Evolutionary conservation across 495 filamentous ascomycete genomes (phyloP).

Genomic region (Chaetomium fimeti): DNA sequence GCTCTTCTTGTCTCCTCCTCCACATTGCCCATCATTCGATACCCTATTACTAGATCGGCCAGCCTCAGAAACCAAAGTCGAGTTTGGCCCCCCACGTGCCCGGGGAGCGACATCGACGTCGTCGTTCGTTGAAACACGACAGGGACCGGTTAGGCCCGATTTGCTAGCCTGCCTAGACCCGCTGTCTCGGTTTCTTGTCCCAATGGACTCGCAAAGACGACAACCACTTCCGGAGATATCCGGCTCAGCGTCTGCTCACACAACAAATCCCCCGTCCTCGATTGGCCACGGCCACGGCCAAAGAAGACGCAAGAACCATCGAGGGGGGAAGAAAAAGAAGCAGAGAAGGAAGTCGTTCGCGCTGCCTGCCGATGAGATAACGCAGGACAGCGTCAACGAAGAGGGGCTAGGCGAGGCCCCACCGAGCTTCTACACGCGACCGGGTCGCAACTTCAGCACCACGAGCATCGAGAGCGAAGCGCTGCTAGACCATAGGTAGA

Average conservation of each 20-base stretch:
- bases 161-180: conserved; percentile 11
- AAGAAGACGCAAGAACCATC: conserved; percentile 43
- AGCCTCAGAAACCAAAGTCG: not conserved
- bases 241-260: not conserved
- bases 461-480: conserved; percentile 81
- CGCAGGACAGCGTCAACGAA: conserved; percentile 38
- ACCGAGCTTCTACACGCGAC: conserved; percentile 58
- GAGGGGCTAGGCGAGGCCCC: conserved; percentile 37
- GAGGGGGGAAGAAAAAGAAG: conserved; percentile 59
- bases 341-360: conserved; percentile 65
- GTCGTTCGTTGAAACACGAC: conserved; percentile 1
- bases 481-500: conserved; percentile 75
- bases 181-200: not conserved
- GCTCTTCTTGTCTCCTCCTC: not conserved
- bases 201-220: conserved; percentile 7
- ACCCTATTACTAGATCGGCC: not conserved
- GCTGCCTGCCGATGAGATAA: conserved; percentile 47
- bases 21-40: not conserved
- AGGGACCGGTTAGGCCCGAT: conserved; percentile 3
- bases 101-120: not conserved
- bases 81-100: not conserved
- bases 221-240: not conserved
- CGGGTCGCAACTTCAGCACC: conserved; percentile 61
- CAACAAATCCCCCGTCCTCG: conserved; percentile 12
- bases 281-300: conserved; percentile 16